Evolutionary conservation across 1,139 yeast species (phyloP).

Genomic region (Candida tetrigidarum): DNA sequence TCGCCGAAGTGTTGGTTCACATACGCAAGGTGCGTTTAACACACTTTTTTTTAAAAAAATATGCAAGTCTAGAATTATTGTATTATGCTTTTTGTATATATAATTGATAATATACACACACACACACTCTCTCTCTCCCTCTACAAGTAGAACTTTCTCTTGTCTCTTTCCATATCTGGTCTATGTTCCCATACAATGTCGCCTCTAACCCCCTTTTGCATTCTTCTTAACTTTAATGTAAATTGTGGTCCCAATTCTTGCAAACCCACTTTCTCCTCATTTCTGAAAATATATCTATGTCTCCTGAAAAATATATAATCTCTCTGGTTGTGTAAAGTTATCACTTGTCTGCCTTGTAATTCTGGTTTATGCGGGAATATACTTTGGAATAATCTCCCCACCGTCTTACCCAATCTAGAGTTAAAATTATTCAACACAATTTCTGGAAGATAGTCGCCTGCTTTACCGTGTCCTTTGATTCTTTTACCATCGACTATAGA

Average conservation of each 20-base stretch:
- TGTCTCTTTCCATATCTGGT: slow-evolving; percentile 95
- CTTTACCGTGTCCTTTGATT: slow-evolving; percentile 86
- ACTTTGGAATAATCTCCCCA: slow-evolving; percentile 89
- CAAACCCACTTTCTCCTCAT: slow-evolving; percentile 90
- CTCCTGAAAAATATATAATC: slow-evolving; percentile 94
- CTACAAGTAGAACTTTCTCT: slow-evolving; percentile 85
- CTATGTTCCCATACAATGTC: slow-evolving; percentile 97
- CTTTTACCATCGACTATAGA: slow-evolving; percentile 76
- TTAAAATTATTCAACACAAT: slow-evolving; percentile 88
- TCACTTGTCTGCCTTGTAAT: slow-evolving; percentile 92
- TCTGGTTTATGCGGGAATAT: slow-evolving; percentile 93
- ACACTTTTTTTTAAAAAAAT: too few relatives aligned
- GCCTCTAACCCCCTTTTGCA: slow-evolving; percentile 89
- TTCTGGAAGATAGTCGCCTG: slow-evolving; percentile 92
- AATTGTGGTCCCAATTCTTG: slow-evolving; percentile 98
- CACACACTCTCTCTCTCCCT: too few relatives aligned
- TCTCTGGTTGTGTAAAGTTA: slow-evolving; percentile 94
- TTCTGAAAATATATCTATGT: slow-evolving; percentile 87
- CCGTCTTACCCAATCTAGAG: slow-evolving; percentile 90
- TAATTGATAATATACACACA: too few relatives aligned
- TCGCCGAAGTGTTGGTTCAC: too few relatives aligned
- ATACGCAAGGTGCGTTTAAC: too few relatives aligned
- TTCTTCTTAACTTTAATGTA: slow-evolving; percentile 82
- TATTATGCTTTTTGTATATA: background rate
- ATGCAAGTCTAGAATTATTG: too few relatives aligned